A percentile compares a stretch with the other conserved stretches of the same genome.
These are phyloP conservation scores for Ophiorrhiza pumila DNA, from an alignment of 257 asterid genomes.

Conservation along the genomic window DNA sequence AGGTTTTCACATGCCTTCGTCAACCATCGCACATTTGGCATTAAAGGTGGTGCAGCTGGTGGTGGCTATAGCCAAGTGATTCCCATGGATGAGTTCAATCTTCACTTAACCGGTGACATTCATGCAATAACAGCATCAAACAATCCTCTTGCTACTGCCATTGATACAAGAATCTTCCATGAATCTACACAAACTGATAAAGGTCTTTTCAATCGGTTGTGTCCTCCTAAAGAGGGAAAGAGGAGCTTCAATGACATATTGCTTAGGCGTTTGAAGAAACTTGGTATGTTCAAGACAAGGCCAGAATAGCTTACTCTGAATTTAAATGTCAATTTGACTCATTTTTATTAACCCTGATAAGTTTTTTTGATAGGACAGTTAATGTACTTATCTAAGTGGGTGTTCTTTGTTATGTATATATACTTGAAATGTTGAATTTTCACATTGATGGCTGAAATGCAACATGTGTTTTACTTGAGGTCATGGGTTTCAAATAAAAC, in stretches of 20 bases:
- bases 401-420: too few species aligned
- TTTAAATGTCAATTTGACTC: too few species aligned
- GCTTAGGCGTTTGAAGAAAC: conserved; percentile 76
- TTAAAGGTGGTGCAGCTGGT: conserved; percentile 98
- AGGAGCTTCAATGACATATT: conserved; percentile 66
- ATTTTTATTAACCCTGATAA: too few species aligned
- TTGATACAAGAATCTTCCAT: conserved; percentile 88
- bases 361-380: too few species aligned
- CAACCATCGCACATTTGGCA: conserved; percentile 98
- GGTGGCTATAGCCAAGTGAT: conserved; percentile 99
- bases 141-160: conserved; percentile 95
- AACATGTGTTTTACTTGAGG: too few species aligned
- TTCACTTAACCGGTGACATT: conserved; percentile 94
- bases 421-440: too few species aligned
- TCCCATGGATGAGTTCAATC: conserved; percentile 99
- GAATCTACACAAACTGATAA: conserved; percentile 88
- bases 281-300: conserved; percentile 69
- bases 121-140: conserved; percentile 98
- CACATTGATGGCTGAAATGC: too few species aligned
- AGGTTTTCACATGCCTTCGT: conserved; percentile 87
- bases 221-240: conserved; percentile 85
- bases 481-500: too few species aligned
- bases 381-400: too few species aligned
- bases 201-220: conserved; percentile 85
- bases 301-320: conserved; percentile 94